Evolutionary conservation across 2,329 filamentous ascomycete genomes (phyloP), one percentile per base, ranked within the genome.

Genomic region (Talaromyces sp.): DNA sequence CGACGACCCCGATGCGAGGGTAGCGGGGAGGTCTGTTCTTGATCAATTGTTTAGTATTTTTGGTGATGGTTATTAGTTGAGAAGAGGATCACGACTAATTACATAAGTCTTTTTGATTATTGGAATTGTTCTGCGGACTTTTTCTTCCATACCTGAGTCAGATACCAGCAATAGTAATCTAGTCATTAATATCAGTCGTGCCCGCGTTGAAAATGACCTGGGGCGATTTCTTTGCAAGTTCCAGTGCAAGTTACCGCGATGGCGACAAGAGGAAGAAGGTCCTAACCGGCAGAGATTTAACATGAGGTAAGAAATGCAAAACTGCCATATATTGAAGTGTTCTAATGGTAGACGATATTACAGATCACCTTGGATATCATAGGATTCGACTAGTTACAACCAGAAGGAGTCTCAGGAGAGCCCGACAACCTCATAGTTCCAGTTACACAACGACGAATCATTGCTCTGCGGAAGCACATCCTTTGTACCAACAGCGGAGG

Each of bases 381-480:
- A 17, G 13, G 17, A 38, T 17, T n/a, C 14, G 17, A 38, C 35
- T 38, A n/a, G 35, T 7, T 9, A n/a, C 35, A n/a, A 17, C 17
- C 6, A 3, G 5, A 38, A 38, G 17, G 17, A 3, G 14, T 38
- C 29, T 31, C 35, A 59, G 27, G 57, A 55, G 4, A 59, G 26
- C 19, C 57, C 51, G 14, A 59, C 57, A 35, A 59, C 57, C 27
- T 59, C 57, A 31, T 49, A 59, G 27, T 59, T 59, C 57, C 57
- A 55, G 13, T 59, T 59, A 52, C 57, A 59, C 14, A 59, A 21
- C 17, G 38, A 49, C 43, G 57, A 41, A n/a, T 38, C 35, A 5
- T 35, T 55, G 38, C 57, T 50, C n/a, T 59, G 38, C 17, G 57
- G 27, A n/a, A 52, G 27, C 38, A 59, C 57, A 50, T 26, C 4